Evolutionary conservation across 2,329 filamentous ascomycete species (phyloP).

Genomic region (Calonectria pauciramosa): DNA sequence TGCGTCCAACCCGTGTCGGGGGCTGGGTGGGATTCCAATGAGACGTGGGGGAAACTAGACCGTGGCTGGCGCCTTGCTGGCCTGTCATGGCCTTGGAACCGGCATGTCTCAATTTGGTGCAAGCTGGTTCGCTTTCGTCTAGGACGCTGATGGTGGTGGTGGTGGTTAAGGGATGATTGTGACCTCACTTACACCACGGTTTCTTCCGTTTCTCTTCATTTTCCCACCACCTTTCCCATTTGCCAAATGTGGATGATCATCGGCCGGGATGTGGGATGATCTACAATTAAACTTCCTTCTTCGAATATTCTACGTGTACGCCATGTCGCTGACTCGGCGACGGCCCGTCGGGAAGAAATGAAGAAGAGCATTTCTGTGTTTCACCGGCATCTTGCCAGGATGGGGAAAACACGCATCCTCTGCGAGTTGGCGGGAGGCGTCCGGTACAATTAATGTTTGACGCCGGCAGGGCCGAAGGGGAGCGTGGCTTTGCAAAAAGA

Average conservation of each 20-base stretch:
- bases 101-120: constrained; percentile 1
- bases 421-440: background rate
- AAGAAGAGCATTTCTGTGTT: background rate
- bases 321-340: constrained; percentile 22
- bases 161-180: constrained; percentile 4
- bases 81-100: background rate
- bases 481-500: background rate
- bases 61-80: background rate
- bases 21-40: background rate
- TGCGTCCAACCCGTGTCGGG: constrained; percentile 11
- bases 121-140: constrained; percentile 10
- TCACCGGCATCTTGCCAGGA: background rate
- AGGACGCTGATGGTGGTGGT: constrained; percentile 11
- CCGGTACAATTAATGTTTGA: constrained; percentile 1
- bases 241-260: background rate
- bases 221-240: background rate
- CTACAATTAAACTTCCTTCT: constrained; percentile 8
- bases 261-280: background rate
- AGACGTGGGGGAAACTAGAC: constrained; percentile 1
- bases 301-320: constrained; percentile 15
- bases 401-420: background rate
- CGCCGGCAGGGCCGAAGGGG: background rate
- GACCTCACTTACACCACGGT: background rate
- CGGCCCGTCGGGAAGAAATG: constrained; percentile 11
- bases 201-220: background rate